phyloP scores from a whole-genome alignment of 805 yeast genomes.

The Barnettozyma populi region DNA sequence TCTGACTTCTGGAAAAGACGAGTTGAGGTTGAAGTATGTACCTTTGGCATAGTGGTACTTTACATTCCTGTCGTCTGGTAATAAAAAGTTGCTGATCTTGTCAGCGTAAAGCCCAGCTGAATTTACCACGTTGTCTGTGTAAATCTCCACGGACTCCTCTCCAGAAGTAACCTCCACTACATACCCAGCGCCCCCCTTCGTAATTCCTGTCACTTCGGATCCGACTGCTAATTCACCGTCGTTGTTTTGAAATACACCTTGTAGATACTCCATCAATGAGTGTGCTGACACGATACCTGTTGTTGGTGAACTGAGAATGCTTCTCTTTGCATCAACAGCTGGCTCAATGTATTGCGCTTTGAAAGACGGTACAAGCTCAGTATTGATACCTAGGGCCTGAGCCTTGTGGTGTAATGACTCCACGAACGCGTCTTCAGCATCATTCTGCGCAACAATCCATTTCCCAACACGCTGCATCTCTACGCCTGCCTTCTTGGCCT shows the following conservation, averaged over 20 bases:
- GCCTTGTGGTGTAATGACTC: constrained; percentile 48
- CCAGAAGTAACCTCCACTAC: constrained; percentile 27
- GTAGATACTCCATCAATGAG: constrained; percentile 56
- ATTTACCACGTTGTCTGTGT: constrained; percentile 59
- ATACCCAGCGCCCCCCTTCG: constrained; percentile 26
- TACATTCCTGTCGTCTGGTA: constrained; percentile 57
- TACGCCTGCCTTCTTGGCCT: constrained; percentile 40
- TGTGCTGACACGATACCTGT: constrained; percentile 87
- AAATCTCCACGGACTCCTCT: constrained; percentile 34
- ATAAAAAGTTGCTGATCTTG: constrained; percentile 58
- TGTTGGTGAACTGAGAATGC: constrained; percentile 66
- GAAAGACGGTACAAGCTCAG: constrained; percentile 44
- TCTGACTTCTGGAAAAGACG: constrained; percentile 42
- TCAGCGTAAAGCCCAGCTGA: constrained; percentile 80
- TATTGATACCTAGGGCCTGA: constrained; percentile 48
- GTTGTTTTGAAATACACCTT: constrained; percentile 46
- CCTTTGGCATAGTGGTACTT: constrained; percentile 77
- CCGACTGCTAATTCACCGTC: constrained; percentile 63
- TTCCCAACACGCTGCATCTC: constrained; percentile 67
- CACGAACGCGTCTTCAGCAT: constrained; percentile 53
- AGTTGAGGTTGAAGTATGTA: constrained; percentile 60
- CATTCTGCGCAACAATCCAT: constrained; percentile 83
- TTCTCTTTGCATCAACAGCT: constrained; percentile 53
- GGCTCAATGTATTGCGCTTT: constrained; percentile 55
- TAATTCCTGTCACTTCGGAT: constrained; percentile 46